Evolutionary conservation across 306 rosid genomes (phyloP), one percentile per base, ranked within the genome.

Genomic region (Prunus persica): DNA sequence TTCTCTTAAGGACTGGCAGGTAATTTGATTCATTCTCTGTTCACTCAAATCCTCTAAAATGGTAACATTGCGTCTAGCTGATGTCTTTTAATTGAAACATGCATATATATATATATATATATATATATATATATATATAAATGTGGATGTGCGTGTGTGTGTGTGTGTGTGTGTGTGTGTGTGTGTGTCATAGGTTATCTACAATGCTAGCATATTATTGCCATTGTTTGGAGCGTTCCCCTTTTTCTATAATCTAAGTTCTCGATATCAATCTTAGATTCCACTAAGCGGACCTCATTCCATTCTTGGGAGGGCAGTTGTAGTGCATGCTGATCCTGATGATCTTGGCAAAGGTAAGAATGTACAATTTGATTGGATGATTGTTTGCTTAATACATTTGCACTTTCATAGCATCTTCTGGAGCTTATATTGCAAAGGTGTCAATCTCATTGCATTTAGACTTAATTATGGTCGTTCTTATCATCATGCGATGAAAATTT

Each of bases 261-360:
- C 34, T 8, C 64, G 45, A 28, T 66, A 28, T 15, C 25, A 6
- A 57, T 22, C 7, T 43, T 84, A 95, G 99, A 95, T 95, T 84
- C 96, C 97, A 30, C 90, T 95, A 41, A 80, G 54, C 55, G 98
- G 98, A 72, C 89, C 92, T 46, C 56, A 92, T 85, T 88, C 97
- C 55, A 89, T 95, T 67, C 79, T 95, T 19, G 98, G 97, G 81
- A 92, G 97, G 85, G 97, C 98, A 72, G 91, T 95, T 79, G 98
- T 95, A 67, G 98, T 95, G 73, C 98, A 95, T 78, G 91, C 84
- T 56, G 98, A 92, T 84, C 92, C 97, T 63, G 97, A 95, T 88
- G 98, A 95, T 84, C 97, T 92, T 80, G 97, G 98, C 52, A 85
- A 83, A 90, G 98, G 97, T 95, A 86, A 74, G 46, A 20, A 6